Evolutionary conservation across 768 basidiomycete species (phyloP).

Genomic region (Tephrocybe sp.): DNA sequence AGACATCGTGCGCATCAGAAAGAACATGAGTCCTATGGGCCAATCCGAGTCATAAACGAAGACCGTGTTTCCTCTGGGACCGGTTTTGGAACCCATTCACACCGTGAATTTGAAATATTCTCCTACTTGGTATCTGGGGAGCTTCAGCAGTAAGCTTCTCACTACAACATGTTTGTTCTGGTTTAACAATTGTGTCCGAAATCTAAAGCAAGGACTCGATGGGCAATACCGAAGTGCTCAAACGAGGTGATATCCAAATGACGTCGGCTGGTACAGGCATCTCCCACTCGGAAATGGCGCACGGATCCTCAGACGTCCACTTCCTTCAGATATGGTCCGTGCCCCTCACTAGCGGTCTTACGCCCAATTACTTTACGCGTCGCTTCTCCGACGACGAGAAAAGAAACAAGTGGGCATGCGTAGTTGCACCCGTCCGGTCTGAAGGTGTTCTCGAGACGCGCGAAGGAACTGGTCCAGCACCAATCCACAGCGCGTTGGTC

Average conservation of each 20-base stretch:
- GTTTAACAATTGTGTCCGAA: not conserved
- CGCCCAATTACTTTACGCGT: conserved; percentile 83
- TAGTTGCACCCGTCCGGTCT: conserved; percentile 72
- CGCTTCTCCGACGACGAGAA: conserved; percentile 84
- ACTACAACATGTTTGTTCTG: not conserved
- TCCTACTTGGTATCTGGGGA: conserved; percentile 81
- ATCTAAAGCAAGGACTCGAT: conserved; percentile 75
- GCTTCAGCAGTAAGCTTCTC: conserved; percentile 67
- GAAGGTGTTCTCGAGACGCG: conserved; percentile 57
- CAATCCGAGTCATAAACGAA: conserved; percentile 89
- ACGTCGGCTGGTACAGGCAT: conserved; percentile 92
- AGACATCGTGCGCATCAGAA: conserved; percentile 58
- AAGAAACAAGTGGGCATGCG: conserved; percentile 58
- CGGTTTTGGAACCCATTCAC: conserved; percentile 87
- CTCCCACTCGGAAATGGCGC: conserved; percentile 62
- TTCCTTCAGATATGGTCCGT: conserved; percentile 53
- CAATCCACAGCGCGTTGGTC: conserved; percentile 64
- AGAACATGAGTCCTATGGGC: conserved; percentile 54
- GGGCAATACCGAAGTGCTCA: conserved; percentile 86
- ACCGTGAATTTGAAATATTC: conserved; percentile 88
- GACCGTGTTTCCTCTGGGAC: conserved; percentile 70
- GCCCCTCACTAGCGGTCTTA: conserved; percentile 40
- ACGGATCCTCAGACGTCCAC: conserved; percentile 40
- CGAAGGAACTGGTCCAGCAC: conserved; percentile 76
- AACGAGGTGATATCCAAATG: conserved; percentile 86